Evolutionary conservation across 2,329 filamentous ascomycete genomes (phyloP).

Genomic region (Phyllosticta citribraziliensis): DNA sequence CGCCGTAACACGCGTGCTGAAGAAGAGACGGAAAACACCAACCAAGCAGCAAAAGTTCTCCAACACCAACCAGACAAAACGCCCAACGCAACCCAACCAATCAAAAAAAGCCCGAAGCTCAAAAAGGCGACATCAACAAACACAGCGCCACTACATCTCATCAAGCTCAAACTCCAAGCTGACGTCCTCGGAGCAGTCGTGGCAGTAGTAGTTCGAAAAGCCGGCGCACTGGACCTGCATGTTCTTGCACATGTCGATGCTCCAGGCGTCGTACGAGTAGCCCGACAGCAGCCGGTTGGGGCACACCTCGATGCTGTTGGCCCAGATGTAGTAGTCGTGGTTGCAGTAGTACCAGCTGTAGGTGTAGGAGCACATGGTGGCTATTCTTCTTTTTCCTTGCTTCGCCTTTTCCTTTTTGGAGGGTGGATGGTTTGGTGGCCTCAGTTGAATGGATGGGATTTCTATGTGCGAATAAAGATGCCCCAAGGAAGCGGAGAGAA

Average conservation of each 20-base stretch:
- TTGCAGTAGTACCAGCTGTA: slow-evolving; percentile 40
- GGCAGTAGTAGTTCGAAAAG: slow-evolving; percentile 36
- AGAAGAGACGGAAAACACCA: background rate
- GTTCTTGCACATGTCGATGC: slow-evolving; percentile 39
- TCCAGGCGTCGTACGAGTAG: slow-evolving; percentile 40
- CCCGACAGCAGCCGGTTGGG: slow-evolving; percentile 34
- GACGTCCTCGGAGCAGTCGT: slow-evolving; percentile 34
- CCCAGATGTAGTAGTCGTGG: slow-evolving; percentile 40
- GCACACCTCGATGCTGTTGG: slow-evolving; percentile 37
- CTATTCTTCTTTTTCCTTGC: background rate
- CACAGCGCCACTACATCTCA: slow-evolving; percentile 20
- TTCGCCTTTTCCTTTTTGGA: background rate
- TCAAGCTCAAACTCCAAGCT: slow-evolving; percentile 34
- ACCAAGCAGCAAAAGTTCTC: background rate
- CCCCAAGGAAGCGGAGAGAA: too few relatives aligned
- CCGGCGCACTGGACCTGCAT: slow-evolving; percentile 32
- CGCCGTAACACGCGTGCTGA: too few relatives aligned
- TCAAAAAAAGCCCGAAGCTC: background rate
- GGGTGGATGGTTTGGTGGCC: background rate
- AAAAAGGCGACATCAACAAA: background rate
- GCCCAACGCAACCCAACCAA: too few relatives aligned
- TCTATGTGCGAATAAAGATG: too few relatives aligned
- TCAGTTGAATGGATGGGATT: too few relatives aligned
- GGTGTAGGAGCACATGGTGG: slow-evolving; percentile 36
- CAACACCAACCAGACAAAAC: background rate